These are phyloP conservation scores for Colletotrichum cereale DNA, from an alignment of 2,329 filamentous ascomycete genomes.

Conservation along the genomic window DNA sequence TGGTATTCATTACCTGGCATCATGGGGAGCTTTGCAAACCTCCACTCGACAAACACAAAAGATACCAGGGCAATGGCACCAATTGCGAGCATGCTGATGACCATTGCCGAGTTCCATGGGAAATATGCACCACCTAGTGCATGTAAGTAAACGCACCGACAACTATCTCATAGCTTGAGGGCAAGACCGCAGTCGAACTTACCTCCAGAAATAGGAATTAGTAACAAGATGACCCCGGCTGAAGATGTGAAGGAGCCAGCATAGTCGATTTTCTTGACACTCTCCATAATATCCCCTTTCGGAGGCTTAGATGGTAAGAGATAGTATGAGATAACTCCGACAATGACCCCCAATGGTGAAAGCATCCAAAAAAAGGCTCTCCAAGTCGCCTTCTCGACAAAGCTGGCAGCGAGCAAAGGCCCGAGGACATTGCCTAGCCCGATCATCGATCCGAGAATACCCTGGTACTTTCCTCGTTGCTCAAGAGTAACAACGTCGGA, in stretches of 20 bases:
- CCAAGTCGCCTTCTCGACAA: slow-evolving; percentile 55
- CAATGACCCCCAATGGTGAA: slow-evolving; percentile 61
- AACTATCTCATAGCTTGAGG: neutral
- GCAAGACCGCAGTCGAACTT: neutral
- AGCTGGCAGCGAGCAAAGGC: slow-evolving; percentile 57
- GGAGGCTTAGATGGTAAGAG: slow-evolving; percentile 65
- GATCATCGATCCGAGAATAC: slow-evolving; percentile 55
- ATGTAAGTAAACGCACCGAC: neutral
- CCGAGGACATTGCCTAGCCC: slow-evolving; percentile 58
- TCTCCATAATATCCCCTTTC: slow-evolving; percentile 59
- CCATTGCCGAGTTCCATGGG: slow-evolving; percentile 45
- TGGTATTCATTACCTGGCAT: slow-evolving; percentile 42
- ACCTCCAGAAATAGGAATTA: slow-evolving; percentile 74
- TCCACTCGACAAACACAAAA: slow-evolving; percentile 47
- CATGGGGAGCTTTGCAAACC: slow-evolving; percentile 45
- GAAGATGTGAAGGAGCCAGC: slow-evolving; percentile 67
- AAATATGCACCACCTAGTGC: slow-evolving; percentile 45
- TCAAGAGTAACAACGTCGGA: slow-evolving; percentile 70
- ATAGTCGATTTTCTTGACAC: slow-evolving; percentile 69
- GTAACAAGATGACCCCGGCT: slow-evolving; percentile 67
- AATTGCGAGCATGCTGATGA: slow-evolving; percentile 45
- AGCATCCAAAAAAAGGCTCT: slow-evolving; percentile 61
- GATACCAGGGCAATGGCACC: slow-evolving; percentile 41
- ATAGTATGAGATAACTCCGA: slow-evolving; percentile 59
- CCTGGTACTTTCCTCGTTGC: slow-evolving; percentile 68